Conservation (phyloP, 2,329 filamentous ascomycete species). For the Teratosphaeria zuluensis region DNA sequence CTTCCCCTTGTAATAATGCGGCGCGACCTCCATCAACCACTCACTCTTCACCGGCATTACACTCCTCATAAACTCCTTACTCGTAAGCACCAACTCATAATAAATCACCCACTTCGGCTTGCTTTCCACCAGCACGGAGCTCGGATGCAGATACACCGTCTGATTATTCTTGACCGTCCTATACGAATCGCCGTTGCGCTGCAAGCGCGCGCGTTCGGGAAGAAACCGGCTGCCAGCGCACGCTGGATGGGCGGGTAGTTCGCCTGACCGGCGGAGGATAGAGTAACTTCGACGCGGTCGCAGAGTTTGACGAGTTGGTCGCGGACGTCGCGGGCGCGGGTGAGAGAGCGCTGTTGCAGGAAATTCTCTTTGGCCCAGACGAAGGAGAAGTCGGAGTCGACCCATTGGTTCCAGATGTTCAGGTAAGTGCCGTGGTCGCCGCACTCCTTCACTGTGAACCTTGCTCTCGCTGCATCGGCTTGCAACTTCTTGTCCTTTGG, state of each 20-base stretch:
- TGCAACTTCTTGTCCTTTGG: conserved; percentile 97
- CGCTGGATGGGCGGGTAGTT: conserved; percentile 77
- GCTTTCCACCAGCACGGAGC: conserved; percentile 65
- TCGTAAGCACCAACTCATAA: conserved; percentile 71
- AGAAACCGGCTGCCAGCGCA: conserved; percentile 84
- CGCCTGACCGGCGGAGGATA: conserved; percentile 56
- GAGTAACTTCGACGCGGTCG: conserved; percentile 77
- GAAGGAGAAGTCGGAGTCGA: conserved; percentile 77
- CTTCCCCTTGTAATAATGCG: conserved; percentile 89
- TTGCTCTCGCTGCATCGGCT: conserved; percentile 77
- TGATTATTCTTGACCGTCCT: conserved; percentile 84
- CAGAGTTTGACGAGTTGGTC: conserved; percentile 89
- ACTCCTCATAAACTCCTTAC: conserved; percentile 86
- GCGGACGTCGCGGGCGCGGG: conserved; percentile 77
- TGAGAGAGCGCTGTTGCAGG: conserved; percentile 80
- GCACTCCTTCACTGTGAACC: conserved; percentile 83
- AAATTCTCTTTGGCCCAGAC: conserved; percentile 92
- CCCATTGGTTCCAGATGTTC: conserved; percentile 94
- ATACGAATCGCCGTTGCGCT: conserved; percentile 78
- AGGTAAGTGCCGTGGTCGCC: conserved; percentile 83
- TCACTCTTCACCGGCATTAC: conserved; percentile 74
- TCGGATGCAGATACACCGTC: conserved; percentile 86
- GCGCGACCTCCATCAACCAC: conserved; percentile 83
- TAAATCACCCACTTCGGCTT: conserved; percentile 85
- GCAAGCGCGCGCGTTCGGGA: conserved; percentile 83